Conservation (phyloP, 2,329 filamentous ascomycete genomes). For the Epichloe bromicola region DNA sequence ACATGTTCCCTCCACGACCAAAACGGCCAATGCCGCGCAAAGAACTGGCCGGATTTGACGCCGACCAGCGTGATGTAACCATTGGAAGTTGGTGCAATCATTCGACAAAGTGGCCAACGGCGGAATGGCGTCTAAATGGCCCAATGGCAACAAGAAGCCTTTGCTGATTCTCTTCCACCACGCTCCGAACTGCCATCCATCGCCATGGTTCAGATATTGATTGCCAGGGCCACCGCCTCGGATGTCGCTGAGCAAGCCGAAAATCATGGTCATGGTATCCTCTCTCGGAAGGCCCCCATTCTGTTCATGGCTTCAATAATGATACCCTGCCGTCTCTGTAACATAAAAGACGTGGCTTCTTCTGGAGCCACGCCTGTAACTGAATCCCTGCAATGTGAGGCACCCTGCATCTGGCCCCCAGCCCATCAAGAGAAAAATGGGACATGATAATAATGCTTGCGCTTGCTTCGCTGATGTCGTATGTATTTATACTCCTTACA, state of each 20-base stretch:
- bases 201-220: too few species aligned
- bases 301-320: not conserved
- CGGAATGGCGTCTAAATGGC: not conserved
- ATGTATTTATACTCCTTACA: too few species aligned
- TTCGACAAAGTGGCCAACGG: not conserved
- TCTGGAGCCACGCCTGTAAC: conserved; percentile 1
- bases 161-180: not conserved
- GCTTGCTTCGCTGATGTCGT: too few species aligned
- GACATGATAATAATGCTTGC: not conserved
- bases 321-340: not conserved
- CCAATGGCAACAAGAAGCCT: not conserved
- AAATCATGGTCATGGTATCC: not conserved
- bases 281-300: not conserved
- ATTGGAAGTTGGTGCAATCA: not conserved
- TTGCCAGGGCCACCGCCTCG: not conserved
- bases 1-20: not conserved
- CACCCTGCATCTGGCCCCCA: not conserved
- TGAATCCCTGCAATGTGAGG: not conserved
- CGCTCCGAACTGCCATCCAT: not conserved
- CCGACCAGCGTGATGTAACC: not conserved
- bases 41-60: not conserved
- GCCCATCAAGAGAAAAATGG: not conserved
- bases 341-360: not conserved
- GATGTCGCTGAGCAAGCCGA: not conserved
- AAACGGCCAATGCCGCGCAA: too few species aligned